Conservation (phyloP, 345 rosid genomes). For the Euphorbia peplus region DNA sequence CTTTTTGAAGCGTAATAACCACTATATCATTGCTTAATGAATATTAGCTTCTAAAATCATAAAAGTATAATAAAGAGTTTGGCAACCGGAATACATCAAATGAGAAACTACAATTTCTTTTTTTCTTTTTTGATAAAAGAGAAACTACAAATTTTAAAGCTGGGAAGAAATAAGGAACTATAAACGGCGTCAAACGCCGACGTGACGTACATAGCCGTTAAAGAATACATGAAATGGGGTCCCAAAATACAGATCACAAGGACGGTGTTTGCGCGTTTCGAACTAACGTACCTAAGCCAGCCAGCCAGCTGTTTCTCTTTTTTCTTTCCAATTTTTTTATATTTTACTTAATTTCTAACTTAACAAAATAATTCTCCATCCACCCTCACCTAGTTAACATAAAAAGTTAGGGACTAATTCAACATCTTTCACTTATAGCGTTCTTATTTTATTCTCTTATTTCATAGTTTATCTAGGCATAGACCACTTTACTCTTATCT, state of each 20-base stretch:
- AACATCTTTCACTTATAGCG: too few relatives aligned
- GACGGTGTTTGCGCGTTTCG: constrained; percentile 55
- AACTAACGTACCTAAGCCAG: constrained; percentile 31
- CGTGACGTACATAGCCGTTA: constrained; percentile 43
- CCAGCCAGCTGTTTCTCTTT: constrained; percentile 43
- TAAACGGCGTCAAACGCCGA: constrained; percentile 24
- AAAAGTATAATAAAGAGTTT: neutral
- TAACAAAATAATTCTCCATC: too few relatives aligned
- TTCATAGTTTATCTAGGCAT: too few relatives aligned
- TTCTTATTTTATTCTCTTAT: too few relatives aligned
- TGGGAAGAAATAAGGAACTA: neutral
- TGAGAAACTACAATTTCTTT: constrained; percentile 5
- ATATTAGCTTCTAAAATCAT: too few relatives aligned
- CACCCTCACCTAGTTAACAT: too few relatives aligned
- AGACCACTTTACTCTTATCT: too few relatives aligned
- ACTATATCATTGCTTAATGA: too few relatives aligned
- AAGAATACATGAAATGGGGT: constrained; percentile 37
- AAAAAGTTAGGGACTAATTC: too few relatives aligned
- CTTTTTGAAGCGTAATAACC: too few relatives aligned
- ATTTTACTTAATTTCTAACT: neutral
- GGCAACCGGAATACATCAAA: constrained; percentile 6
- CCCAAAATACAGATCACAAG: constrained; percentile 45
- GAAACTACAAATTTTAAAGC: too few relatives aligned
- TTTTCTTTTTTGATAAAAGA: neutral
- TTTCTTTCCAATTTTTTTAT: neutral